Percentiles rank a stretch among this genome's conserved stretches.
Evolutionary conservation across 129 eudicot species (phyloP).

Genomic region (Scalesia atractyloides): DNA sequence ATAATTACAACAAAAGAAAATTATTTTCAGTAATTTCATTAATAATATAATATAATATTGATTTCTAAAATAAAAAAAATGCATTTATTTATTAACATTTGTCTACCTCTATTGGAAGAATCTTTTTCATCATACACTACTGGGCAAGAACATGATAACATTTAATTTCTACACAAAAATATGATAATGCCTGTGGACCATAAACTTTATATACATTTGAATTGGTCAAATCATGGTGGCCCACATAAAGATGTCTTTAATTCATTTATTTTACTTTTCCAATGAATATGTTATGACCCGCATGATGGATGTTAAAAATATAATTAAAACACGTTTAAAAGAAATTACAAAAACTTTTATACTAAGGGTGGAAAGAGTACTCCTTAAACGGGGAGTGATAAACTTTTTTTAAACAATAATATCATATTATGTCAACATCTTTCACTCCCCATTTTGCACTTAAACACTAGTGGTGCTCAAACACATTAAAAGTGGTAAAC

Average conservation of each 20-base stretch:
- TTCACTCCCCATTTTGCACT: no score
- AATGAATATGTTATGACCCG: slow-evolving; percentile 8
- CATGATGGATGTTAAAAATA: neutral
- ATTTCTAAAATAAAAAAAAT: neutral
- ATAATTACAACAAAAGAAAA: neutral
- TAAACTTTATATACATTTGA: slow-evolving; percentile 30
- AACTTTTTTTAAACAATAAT: no score
- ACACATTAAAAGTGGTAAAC: no score
- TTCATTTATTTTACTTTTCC: neutral
- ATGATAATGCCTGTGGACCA: slow-evolving; percentile 37
- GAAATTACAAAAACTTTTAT: no score
- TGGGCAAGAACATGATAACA: slow-evolving; percentile 20
- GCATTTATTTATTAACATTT: neutral
- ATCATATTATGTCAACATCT: no score
- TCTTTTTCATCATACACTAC: slow-evolving; percentile 28
- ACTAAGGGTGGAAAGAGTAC: no score
- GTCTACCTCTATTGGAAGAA: slow-evolving; percentile 8
- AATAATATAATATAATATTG: neutral
- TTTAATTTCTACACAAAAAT: slow-evolving; percentile 6
- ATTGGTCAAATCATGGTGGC: slow-evolving; percentile 31
- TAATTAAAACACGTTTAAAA: no score
- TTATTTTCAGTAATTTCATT: neutral
- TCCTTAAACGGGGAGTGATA: no score
- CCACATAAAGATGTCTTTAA: slow-evolving; percentile 25
- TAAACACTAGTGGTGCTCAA: no score